Evolutionary conservation across 2,329 filamentous ascomycete genomes (phyloP).

Genomic region (Cladorrhinum sp.): DNA sequence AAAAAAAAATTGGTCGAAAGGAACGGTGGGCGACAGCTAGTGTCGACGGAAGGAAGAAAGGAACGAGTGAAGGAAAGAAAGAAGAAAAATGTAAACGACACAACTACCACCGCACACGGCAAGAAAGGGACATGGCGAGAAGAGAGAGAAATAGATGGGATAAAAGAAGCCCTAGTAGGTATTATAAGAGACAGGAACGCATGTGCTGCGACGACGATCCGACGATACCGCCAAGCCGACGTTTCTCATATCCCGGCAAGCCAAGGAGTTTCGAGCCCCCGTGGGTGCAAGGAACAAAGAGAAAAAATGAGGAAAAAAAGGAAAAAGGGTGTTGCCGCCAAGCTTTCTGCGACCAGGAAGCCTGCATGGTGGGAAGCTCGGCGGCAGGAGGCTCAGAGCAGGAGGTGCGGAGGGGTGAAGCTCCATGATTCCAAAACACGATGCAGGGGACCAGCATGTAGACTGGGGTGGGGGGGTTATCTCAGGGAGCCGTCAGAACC

Average conservation of each 20-base stretch:
- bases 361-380: slow-evolving; percentile 14
- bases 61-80: slow-evolving; percentile 46
- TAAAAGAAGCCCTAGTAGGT: slow-evolving; percentile 26
- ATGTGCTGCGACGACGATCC: slow-evolving; percentile 24
- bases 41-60: slow-evolving; percentile 35
- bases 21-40: slow-evolving; percentile 45
- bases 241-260: slow-evolving; percentile 38
- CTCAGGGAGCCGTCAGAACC: slow-evolving; percentile 13
- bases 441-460: slow-evolving; percentile 34
- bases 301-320: no score
- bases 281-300: slow-evolving; percentile 8
- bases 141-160: slow-evolving; percentile 33
- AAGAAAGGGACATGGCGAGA: slow-evolving; percentile 40
- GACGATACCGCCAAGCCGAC: slow-evolving; percentile 36
- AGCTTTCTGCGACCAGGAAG: slow-evolving; percentile 28
- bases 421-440: slow-evolving; percentile 43
- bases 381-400: slow-evolving; percentile 21
- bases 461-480: slow-evolving; percentile 17
- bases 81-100: slow-evolving; percentile 32
- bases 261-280: slow-evolving; percentile 28
- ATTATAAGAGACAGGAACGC: slow-evolving; percentile 30
- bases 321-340: no score
- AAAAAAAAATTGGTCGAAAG: slow-evolving; percentile 35
- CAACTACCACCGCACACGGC: slow-evolving; percentile 43
- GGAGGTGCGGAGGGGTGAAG: slow-evolving; percentile 24